These are phyloP conservation scores for Malassezia caprae DNA, from an alignment of 1,284 basidiomycete genomes.

Conservation along the genomic window DNA sequence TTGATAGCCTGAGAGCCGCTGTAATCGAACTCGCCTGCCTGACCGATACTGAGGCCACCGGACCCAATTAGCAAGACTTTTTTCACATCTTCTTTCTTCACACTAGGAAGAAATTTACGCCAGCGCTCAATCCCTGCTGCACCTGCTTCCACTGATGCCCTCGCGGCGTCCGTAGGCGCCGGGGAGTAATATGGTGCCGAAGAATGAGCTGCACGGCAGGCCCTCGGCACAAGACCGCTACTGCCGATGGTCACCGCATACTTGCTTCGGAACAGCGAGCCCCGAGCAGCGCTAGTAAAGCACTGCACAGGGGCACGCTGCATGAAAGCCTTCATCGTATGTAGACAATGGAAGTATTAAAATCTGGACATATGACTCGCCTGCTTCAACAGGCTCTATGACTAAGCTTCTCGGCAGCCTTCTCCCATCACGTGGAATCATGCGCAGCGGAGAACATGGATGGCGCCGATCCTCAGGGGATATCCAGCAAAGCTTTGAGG, in stretches of 20 bases:
- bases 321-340: background rate
- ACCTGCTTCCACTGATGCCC: background rate
- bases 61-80: slow-evolving; percentile 94
- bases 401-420: slow-evolving; percentile 1
- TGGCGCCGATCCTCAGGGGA: slow-evolving; percentile 38
- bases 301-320: slow-evolving; percentile 8
- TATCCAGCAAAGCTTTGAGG: slow-evolving; percentile 66
- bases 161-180: background rate
- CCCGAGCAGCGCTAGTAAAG: background rate
- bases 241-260: background rate
- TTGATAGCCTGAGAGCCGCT: slow-evolving; percentile 98
- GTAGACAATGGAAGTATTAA: background rate
- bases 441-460: background rate
- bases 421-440: background rate
- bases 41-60: slow-evolving; percentile 91
- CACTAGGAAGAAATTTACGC: slow-evolving; percentile 12
- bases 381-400: background rate
- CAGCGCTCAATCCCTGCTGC: slow-evolving; percentile 15
- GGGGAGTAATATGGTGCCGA: slow-evolving; percentile 1
- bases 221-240: background rate
- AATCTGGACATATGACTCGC: background rate
- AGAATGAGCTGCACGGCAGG: background rate
- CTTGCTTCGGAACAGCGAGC: background rate
- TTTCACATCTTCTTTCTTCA: slow-evolving; percentile 61
- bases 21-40: slow-evolving; percentile 99